Percentiles rank a stretch among this genome's conserved stretches.
These are phyloP conservation scores for Penicillium sp. DNA, from an alignment of 2,329 filamentous ascomycete genomes.

Conservation along the genomic window DNA sequence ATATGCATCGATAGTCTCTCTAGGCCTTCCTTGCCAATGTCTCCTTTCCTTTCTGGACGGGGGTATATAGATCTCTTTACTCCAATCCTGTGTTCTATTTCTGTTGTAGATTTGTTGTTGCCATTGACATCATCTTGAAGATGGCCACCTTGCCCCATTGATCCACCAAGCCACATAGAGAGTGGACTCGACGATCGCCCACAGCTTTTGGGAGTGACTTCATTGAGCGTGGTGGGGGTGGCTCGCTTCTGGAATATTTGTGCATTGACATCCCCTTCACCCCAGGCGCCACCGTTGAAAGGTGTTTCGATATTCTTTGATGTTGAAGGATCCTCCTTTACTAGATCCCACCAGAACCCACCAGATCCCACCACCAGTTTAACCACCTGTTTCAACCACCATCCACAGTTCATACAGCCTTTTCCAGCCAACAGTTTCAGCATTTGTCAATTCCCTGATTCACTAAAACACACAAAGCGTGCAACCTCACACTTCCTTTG, in stretches of 20 bases:
- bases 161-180: constrained; percentile 7
- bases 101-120: neutral
- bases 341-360: no score
- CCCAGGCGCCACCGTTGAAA: neutral
- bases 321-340: no score
- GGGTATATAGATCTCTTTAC: constrained; percentile 14
- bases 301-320: no score
- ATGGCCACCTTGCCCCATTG: constrained; percentile 4
- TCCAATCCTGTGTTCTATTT: neutral
- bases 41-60: neutral
- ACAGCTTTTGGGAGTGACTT: constrained; percentile 9
- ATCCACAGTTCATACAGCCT: no score
- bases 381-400: no score
- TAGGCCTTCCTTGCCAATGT: constrained; percentile 14
- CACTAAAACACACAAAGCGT: no score
- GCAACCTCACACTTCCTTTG: no score
- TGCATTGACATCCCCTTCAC: neutral
- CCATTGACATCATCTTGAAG: constrained; percentile 13
- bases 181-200: constrained; percentile 14
- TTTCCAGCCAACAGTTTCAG: no score
- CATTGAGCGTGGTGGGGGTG: constrained; percentile 6
- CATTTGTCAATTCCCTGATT: no score
- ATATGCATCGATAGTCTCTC: constrained; percentile 13
- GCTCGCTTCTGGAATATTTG: neutral
- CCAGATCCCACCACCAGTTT: no score